These are phyloP conservation scores for Leccinum sublutescens DNA, from an alignment of 768 basidiomycete species.

Conservation along the genomic window DNA sequence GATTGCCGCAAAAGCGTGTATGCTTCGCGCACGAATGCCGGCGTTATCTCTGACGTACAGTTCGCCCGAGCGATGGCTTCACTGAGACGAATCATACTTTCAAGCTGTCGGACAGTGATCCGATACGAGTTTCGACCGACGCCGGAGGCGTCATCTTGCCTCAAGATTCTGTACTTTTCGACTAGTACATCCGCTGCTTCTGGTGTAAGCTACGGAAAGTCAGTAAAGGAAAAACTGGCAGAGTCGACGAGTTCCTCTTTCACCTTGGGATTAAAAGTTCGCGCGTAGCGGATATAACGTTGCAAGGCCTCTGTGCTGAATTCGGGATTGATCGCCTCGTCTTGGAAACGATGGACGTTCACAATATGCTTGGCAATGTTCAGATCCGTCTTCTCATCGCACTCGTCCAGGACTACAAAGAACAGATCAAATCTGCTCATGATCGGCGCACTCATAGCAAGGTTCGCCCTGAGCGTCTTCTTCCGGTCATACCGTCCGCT, in stretches of 20 bases:
- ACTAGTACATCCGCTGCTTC: slow-evolving; percentile 92
- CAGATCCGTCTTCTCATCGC: slow-evolving; percentile 87
- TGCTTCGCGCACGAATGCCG: slow-evolving; percentile 93
- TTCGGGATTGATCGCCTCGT: slow-evolving; percentile 93
- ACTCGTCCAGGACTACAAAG: slow-evolving; percentile 97
- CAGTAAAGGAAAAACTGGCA: not conserved
- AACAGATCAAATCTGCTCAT: slow-evolving; percentile 99
- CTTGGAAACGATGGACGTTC: slow-evolving; percentile 93
- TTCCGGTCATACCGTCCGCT: slow-evolving; percentile 96
- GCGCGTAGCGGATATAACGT: slow-evolving; percentile 93
- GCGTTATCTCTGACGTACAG: slow-evolving; percentile 95
- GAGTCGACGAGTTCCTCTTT: not conserved
- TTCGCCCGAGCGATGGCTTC: slow-evolving; percentile 98
- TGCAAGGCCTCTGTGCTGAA: slow-evolving; percentile 97
- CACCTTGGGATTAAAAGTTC: slow-evolving; percentile 98
- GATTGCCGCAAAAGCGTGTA: slow-evolving; percentile 92
- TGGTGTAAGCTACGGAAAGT: slow-evolving; percentile 68
- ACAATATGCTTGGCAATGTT: slow-evolving; percentile 97
- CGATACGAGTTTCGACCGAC: slow-evolving; percentile 90
- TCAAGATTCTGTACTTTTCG: slow-evolving; percentile 88
- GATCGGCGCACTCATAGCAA: slow-evolving; percentile 97
- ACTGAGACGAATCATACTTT: slow-evolving; percentile 96
- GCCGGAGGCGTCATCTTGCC: slow-evolving; percentile 91
- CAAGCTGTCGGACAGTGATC: slow-evolving; percentile 96
- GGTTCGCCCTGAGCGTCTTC: slow-evolving; percentile 85